Conservation (phyloP, 2,329 filamentous ascomycete genomes). For the Bipolaris victoriae region DNA sequence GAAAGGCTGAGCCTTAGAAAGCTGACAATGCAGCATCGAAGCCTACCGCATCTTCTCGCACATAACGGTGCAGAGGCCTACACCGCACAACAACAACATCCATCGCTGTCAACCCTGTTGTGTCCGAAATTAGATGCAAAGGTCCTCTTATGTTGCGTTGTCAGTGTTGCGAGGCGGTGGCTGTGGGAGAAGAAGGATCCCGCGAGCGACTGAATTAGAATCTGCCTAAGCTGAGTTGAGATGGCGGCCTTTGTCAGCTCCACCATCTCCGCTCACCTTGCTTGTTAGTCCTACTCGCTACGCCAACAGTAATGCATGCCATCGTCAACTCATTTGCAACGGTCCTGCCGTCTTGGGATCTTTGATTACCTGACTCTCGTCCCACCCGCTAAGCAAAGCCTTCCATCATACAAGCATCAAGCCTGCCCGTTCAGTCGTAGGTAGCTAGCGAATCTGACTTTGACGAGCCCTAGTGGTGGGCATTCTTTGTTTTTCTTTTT, state of each 20-base stretch:
- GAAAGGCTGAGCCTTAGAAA: constrained; percentile 5
- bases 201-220: constrained; percentile 18
- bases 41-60: constrained; percentile 15
- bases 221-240: constrained; percentile 13
- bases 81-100: background rate
- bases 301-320: background rate
- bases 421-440: too few relatives aligned
- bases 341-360: background rate
- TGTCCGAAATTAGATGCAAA: constrained; percentile 4
- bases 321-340: background rate
- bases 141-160: background rate
- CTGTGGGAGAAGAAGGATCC: constrained; percentile 14
- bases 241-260: constrained; percentile 9
- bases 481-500: too few relatives aligned
- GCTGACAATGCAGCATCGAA: constrained; percentile 10
- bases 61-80: background rate
- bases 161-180: constrained; percentile 13
- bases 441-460: too few relatives aligned
- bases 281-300: background rate
- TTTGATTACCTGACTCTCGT: background rate
- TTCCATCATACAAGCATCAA: background rate
- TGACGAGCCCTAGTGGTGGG: too few relatives aligned
- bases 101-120: background rate
- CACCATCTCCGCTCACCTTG: background rate
- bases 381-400: background rate